A percentile compares a stretch with the other conserved stretches of the same genome.
phyloP scores from a whole-genome alignment of 2,329 filamentous ascomycete genomes.

The Zasmidium citrigriseum region DNA sequence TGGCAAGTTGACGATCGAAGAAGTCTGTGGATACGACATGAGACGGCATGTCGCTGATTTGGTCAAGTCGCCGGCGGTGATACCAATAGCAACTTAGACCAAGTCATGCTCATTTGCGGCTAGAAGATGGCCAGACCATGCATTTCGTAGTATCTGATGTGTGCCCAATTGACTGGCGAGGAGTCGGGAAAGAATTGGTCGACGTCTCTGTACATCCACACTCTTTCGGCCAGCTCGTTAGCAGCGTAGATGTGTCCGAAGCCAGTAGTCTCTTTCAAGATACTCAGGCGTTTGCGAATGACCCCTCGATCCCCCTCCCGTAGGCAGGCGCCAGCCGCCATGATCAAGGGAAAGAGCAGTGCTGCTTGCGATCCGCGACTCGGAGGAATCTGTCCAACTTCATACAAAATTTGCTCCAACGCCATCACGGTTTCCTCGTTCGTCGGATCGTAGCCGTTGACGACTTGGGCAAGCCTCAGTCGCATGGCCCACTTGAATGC shows the following conservation, averaged over 20 bases:
- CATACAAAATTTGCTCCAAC: background rate
- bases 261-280: background rate
- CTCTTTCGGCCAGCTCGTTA: background rate
- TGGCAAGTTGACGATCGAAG: background rate
- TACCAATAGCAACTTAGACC: background rate
- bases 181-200: background rate
- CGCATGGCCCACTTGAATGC: constrained; percentile 1
- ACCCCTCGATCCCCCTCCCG: background rate
- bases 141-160: background rate
- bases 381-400: background rate
- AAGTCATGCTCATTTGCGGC: background rate
- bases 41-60: background rate
- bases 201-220: background rate
- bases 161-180: background rate
- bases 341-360: background rate
- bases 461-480: background rate
- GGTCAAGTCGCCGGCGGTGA: background rate
- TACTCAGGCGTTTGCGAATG: background rate
- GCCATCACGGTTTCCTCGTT: background rate
- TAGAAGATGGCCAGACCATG: background rate
- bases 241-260: background rate
- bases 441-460: background rate
- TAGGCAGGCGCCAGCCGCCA: background rate
- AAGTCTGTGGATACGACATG: background rate
- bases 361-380: background rate